phyloP scores from a whole-genome alignment of 768 basidiomycete species.

The Trametes sanguinea region DNA sequence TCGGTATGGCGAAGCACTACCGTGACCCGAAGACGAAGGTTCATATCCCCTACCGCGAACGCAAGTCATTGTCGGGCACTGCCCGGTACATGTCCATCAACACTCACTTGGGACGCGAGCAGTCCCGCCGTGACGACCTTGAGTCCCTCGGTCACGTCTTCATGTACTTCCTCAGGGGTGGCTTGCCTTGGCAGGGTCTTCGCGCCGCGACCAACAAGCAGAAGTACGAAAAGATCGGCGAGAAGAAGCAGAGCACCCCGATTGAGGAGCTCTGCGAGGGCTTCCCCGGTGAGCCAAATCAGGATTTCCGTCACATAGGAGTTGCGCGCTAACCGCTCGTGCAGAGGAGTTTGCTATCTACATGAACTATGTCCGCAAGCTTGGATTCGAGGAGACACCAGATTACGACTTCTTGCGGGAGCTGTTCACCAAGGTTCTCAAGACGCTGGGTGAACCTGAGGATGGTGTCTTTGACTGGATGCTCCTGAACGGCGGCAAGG shows the following conservation, averaged over 20 bases:
- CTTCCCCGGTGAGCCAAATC: conserved; percentile 74
- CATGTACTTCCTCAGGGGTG: conserved; percentile 98
- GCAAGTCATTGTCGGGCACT: conserved; percentile 94
- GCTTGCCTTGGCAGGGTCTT: conserved; percentile 97
- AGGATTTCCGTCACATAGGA: not conserved
- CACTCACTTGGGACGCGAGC: conserved; percentile 94
- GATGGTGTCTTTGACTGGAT: conserved; percentile 98
- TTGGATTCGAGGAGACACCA: conserved; percentile 96
- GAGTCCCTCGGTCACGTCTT: conserved; percentile 98
- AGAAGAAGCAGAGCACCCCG: conserved; percentile 94
- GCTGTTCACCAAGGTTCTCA: conserved; percentile 89
- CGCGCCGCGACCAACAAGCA: conserved; percentile 99
- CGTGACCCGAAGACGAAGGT: conserved; percentile 96
- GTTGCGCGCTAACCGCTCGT: not conserved
- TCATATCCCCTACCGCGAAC: conserved; percentile 98
- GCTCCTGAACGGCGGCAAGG: conserved; percentile 90
- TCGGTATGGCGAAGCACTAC: conserved; percentile 99
- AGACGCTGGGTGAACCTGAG: conserved; percentile 83
- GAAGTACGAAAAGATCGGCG: conserved; percentile 99
- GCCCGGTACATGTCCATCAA: conserved; percentile 99
- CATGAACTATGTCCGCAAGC: conserved; percentile 98
- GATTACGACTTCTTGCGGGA: conserved; percentile 98
- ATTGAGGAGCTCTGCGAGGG: conserved; percentile 95
- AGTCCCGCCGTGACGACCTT: conserved; percentile 92
- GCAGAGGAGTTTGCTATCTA: conserved; percentile 97